Conservation (phyloP, 1,284 basidiomycete genomes). For the Leccinum griseonigrum region DNA sequence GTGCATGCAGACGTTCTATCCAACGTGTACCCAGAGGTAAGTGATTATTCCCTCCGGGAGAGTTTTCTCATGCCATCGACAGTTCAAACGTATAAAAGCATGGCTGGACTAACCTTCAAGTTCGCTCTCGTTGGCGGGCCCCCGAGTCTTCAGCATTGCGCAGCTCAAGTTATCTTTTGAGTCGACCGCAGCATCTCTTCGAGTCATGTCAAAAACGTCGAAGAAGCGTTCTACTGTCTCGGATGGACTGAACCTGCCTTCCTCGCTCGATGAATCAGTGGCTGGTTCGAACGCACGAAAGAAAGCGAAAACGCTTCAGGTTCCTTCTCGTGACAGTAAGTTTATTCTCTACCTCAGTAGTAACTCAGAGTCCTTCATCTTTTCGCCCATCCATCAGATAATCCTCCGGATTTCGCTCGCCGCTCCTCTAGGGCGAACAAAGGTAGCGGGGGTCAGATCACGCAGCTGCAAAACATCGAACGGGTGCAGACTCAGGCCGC, state of each 20-base stretch:
- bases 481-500: not conserved
- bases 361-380: not conserved
- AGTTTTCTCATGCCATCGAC: not conserved
- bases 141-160: not conserved
- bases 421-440: not conserved
- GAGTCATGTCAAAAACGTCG: not conserved
- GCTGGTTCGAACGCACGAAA: not conserved
- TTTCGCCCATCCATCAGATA: not conserved
- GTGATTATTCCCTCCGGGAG: not conserved
- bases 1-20: not conserved
- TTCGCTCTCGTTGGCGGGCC: not conserved
- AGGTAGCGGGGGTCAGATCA: not conserved
- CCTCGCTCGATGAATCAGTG: not conserved
- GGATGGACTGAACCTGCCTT: not conserved
- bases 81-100: not conserved
- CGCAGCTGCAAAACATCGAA: not conserved
- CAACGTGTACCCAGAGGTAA: not conserved
- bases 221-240: not conserved
- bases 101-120: not conserved
- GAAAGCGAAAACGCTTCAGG: not conserved
- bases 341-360: not conserved
- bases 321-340: not conserved
- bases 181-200: not conserved
- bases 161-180: not conserved
- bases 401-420: not conserved